phyloP scores from a whole-genome alignment of 768 basidiomycete species.

The Termitomyces sp. region DNA sequence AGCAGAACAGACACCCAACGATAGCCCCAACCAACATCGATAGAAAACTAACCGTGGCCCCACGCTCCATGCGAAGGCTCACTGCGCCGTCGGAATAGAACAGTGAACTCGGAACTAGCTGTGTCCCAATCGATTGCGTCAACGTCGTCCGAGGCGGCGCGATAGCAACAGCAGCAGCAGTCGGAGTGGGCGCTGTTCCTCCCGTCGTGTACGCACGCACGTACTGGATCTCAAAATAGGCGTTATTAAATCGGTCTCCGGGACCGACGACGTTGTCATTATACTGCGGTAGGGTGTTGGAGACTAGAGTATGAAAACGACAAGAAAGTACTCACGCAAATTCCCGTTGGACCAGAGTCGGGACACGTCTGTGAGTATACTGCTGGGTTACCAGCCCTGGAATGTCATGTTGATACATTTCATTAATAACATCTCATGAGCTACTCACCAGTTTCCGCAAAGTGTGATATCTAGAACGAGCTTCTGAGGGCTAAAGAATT shows the following conservation, averaged over 20 bases:
- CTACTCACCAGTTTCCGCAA: constrained; percentile 37
- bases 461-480: constrained; percentile 51
- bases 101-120: constrained; percentile 13
- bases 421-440: not conserved
- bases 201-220: constrained; percentile 41
- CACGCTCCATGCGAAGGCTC: not conserved
- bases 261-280: constrained; percentile 45
- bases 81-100: constrained; percentile 8
- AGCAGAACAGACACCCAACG: not conserved
- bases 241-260: constrained; percentile 34
- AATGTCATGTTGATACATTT: not conserved
- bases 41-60: not conserved
- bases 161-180: constrained; percentile 15
- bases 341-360: constrained; percentile 26
- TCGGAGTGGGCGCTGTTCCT: constrained; percentile 19
- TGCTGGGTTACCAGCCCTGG: constrained; percentile 39
- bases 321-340: constrained; percentile 24
- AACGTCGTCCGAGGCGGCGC: constrained; percentile 3
- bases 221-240: constrained; percentile 65
- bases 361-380: constrained; percentile 34
- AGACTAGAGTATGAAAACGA: not conserved
- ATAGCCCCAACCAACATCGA: not conserved
- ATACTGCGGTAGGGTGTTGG: constrained; percentile 25
- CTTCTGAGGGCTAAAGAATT: constrained; percentile 40
- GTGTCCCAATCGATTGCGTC: constrained; percentile 10